Percentiles rank a stretch among this genome's conserved stretches.
Conservation (phyloP, 495 filamentous ascomycete genomes). For the Rhypophila decipiens region DNA sequence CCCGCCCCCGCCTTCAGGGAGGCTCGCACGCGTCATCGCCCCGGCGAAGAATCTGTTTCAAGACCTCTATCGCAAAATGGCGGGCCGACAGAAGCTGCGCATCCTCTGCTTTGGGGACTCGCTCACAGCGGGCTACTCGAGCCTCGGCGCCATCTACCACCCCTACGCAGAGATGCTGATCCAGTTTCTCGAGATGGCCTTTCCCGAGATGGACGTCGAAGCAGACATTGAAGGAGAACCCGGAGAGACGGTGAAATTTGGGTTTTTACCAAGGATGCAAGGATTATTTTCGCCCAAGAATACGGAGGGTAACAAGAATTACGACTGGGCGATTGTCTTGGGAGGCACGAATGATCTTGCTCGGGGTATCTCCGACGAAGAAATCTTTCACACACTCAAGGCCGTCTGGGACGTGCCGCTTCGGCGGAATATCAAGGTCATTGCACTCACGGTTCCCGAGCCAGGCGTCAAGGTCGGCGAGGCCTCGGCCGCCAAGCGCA, state of each 20-base stretch:
- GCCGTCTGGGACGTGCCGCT: constrained; percentile 43
- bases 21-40: neutral
- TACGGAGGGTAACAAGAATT: constrained; percentile 12
- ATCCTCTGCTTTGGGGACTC: constrained; percentile 63
- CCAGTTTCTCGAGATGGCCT: constrained; percentile 34
- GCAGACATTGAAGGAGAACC: constrained; percentile 37
- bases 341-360: constrained; percentile 47
- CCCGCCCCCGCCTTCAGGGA: no score
- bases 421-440: constrained; percentile 40
- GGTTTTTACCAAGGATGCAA: constrained; percentile 43
- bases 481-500: constrained; percentile 30
- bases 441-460: constrained; percentile 58
- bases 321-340: constrained; percentile 45
- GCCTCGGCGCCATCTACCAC: constrained; percentile 36
- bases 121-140: constrained; percentile 51
- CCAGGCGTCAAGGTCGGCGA: constrained; percentile 15
- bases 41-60: neutral
- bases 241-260: constrained; percentile 45
- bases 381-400: constrained; percentile 37
- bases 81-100: constrained; percentile 23
- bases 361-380: constrained; percentile 9
- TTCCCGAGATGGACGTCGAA: constrained; percentile 28
- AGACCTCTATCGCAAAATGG: constrained; percentile 10
- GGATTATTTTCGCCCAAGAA: constrained; percentile 18
- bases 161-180: constrained; percentile 43